Base-by-base conservation (phyloP, 139 green algal genomes). In the Bryopsis sp. region DNA sequence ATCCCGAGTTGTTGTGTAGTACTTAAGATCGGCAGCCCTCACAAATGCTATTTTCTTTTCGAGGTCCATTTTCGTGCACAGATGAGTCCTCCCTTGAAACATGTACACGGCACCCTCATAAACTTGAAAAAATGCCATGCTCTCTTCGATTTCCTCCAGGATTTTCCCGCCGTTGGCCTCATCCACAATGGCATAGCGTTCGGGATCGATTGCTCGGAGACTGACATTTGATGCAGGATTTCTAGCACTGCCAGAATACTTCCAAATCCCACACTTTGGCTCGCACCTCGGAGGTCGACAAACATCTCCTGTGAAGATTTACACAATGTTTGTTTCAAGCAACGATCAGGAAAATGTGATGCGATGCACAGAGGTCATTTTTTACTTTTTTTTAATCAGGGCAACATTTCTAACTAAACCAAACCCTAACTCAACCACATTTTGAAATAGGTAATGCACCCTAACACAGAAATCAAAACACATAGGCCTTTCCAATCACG, bases 71-170 rank as follows among this genome's bases (percentile, higher is more conserved):
- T 72, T 73, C 19, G 78, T 88, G 80, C 88, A 94, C 47, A 97
- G 74, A 77, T 90, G 96, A n/a, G 89, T 89, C 34, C 78, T 72
- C 1, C 91, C 91, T 73, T 91, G 86, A 64, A 88, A 82, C 76
- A 96, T 78, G 76, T 96, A 97, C 5, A 98, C 84, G 0, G 90
- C 91, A 1, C 93, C 93, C 38, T 95, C 85, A 68, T 97, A 96
- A 19, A 97, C 81, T 72, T 92, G 64, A 48, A 79, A 95, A 72
- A 94, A 95, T 7, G 84, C 89, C 48, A 89, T 93, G 79, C 70
- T 85, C 58, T 77, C 77, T 74, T 96, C 89, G 5, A 96, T 78
- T 31, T 79, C 65, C 70, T 85, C 79, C 3, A 88, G 58, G 1
- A 81, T 37, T 35, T 75, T 24, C 34, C 74, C 62, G 1, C 71